Conservation (phyloP, 1,284 basidiomycete genomes). For the Termitomyces sp. region DNA sequence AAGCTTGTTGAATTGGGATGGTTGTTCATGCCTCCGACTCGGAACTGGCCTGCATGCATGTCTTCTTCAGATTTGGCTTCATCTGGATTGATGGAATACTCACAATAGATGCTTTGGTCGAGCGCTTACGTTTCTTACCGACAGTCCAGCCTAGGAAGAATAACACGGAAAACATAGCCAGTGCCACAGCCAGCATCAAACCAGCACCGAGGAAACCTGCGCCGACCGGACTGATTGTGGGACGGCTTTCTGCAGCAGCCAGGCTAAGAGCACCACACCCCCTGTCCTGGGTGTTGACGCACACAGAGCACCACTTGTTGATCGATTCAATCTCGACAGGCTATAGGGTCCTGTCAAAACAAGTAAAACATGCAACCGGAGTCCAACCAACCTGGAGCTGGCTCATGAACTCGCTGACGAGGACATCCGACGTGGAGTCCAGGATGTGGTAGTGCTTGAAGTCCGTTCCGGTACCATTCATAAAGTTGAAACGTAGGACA, state of each 20-base stretch:
- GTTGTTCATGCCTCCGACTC: background rate
- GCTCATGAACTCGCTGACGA: constrained; percentile 50
- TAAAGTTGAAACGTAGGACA: constrained; percentile 70
- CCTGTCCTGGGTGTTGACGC: constrained; percentile 48
- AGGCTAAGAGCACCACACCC: constrained; percentile 49
- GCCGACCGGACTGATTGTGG: constrained; percentile 47
- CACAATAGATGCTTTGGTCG: background rate
- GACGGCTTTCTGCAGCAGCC: constrained; percentile 27
- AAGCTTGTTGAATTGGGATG: background rate
- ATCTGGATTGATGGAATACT: background rate
- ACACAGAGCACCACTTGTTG: constrained; percentile 53
- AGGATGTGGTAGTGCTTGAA: constrained; percentile 62
- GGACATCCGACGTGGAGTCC: constrained; percentile 38
- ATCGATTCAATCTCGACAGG: constrained; percentile 48
- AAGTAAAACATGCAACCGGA: background rate
- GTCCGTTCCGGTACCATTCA: constrained; percentile 61
- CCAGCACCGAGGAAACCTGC: constrained; percentile 66
- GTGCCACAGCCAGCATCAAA: constrained; percentile 42
- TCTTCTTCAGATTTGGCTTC: background rate
- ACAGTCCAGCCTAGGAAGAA: constrained; percentile 35
- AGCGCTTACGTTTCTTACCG: constrained; percentile 7
- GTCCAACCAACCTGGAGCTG: constrained; percentile 37
- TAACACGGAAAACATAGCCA: constrained; percentile 35
- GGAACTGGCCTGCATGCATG: background rate
- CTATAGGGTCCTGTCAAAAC: constrained; percentile 22